Conservation (phyloP, 1,284 basidiomycete genomes). For the Puccinia coronata region DNA sequence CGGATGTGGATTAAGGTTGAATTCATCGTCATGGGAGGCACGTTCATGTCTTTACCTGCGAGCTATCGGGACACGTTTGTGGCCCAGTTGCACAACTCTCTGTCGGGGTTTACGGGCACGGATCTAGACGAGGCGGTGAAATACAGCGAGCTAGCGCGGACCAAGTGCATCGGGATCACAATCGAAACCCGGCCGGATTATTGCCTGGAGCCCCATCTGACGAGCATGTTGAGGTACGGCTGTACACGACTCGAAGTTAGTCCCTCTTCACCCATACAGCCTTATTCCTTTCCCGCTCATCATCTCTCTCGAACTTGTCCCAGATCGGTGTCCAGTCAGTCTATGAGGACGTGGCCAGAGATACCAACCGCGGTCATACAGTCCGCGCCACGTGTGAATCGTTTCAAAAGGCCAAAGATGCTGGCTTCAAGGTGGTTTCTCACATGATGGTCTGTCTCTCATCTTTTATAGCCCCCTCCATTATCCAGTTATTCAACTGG, state of each 20-base stretch:
- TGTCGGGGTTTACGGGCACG: slow-evolving; percentile 88
- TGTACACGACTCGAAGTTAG: slow-evolving; percentile 84
- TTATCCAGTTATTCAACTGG: neutral
- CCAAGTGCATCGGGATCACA: slow-evolving; percentile 98
- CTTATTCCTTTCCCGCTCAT: too few species aligned
- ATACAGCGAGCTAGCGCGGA: slow-evolving; percentile 94
- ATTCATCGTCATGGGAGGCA: slow-evolving; percentile 99
- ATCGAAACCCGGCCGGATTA: slow-evolving; percentile 99
- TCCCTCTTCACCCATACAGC: neutral
- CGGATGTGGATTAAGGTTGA: slow-evolving; percentile 68
- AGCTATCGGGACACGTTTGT: slow-evolving; percentile 91
- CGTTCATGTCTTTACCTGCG: slow-evolving; percentile 99
- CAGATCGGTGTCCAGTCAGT: slow-evolving; percentile 95
- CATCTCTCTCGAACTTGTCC: neutral
- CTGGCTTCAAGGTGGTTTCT: slow-evolving; percentile 97
- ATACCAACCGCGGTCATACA: slow-evolving; percentile 93
- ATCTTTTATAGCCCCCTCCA: neutral
- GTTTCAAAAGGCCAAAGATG: slow-evolving; percentile 97
- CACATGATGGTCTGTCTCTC: slow-evolving; percentile 76
- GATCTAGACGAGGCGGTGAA: slow-evolving; percentile 98
- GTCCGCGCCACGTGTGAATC: slow-evolving; percentile 96
- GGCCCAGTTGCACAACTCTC: slow-evolving; percentile 93
- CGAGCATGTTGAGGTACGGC: slow-evolving; percentile 94
- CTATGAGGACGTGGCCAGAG: slow-evolving; percentile 97
- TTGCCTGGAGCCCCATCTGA: slow-evolving; percentile 92